Conservation (phyloP, 768 basidiomycete species). For the Dendrothele bispora region DNA sequence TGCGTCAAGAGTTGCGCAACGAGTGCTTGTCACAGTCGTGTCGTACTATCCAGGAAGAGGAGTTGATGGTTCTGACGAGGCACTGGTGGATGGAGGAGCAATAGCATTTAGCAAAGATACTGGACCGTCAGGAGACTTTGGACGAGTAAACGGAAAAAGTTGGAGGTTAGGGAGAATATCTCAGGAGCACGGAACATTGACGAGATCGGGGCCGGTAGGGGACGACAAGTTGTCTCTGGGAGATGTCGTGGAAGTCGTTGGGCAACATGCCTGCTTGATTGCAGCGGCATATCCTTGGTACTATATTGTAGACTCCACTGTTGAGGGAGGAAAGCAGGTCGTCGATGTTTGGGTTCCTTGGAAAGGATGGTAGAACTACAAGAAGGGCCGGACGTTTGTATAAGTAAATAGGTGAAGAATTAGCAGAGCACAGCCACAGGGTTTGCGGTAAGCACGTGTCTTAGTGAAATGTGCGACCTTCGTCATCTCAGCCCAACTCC, state of each 20-base stretch:
- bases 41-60: constrained; percentile 79
- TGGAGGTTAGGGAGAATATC: constrained; percentile 69
- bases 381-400: neutral
- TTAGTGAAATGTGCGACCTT: constrained; percentile 2
- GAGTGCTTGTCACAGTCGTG: constrained; percentile 69
- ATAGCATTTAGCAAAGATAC: constrained; percentile 88
- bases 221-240: constrained; percentile 49
- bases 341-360: constrained; percentile 87
- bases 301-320: constrained; percentile 74
- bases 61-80: constrained; percentile 62
- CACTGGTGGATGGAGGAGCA: constrained; percentile 79
- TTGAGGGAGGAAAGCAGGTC: constrained; percentile 49
- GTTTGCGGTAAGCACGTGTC: constrained; percentile 12
- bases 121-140: constrained; percentile 70
- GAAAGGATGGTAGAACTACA: constrained; percentile 77
- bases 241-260: constrained; percentile 67
- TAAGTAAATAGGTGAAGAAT: neutral
- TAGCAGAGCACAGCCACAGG: neutral
- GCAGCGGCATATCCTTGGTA: constrained; percentile 82
- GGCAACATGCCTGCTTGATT: constrained; percentile 85
- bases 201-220: constrained; percentile 26
- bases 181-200: constrained; percentile 80
- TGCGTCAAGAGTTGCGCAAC: constrained; percentile 56
- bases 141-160: constrained; percentile 64
- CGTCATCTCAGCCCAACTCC: constrained; percentile 1